A percentile compares a stretch with the other conserved stretches of the same genome.
Conservation (phyloP, 495 filamentous ascomycete genomes). For the Penicillium simplicissimum region DNA sequence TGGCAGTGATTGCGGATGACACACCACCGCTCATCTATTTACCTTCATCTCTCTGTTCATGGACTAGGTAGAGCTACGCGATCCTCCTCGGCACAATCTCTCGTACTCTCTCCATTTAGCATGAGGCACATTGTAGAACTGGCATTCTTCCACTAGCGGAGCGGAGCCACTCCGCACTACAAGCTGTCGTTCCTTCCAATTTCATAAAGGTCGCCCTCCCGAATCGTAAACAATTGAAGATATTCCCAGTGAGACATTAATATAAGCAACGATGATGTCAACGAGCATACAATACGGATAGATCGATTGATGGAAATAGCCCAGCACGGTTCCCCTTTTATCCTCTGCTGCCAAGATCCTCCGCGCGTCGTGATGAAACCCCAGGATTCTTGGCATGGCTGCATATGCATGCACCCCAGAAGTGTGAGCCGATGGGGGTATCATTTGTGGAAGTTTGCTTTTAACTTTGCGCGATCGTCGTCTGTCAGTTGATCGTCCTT, state of each 20-base stretch:
- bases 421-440: background rate
- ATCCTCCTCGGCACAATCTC: background rate
- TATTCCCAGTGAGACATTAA: background rate
- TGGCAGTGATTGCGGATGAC: too few species aligned
- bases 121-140: background rate
- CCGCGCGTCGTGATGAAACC: conserved; percentile 8
- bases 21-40: background rate
- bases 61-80: background rate
- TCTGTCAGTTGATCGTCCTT: background rate
- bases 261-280: background rate
- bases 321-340: background rate
- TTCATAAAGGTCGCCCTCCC: background rate
- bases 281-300: background rate
- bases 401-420: conserved; percentile 1
- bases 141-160: background rate
- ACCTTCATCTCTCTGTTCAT: background rate
- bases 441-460: conserved; percentile 17
- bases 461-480: background rate
- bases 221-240: background rate
- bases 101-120: background rate
- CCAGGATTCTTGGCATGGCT: conserved; percentile 6
- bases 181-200: background rate
- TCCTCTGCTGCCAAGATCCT: conserved; percentile 13
- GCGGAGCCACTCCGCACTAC: background rate
- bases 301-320: conserved; percentile 14